Evolutionary conservation across 2,329 filamentous ascomycete species (phyloP).

Genomic region (Drechmeria coniospora): DNA sequence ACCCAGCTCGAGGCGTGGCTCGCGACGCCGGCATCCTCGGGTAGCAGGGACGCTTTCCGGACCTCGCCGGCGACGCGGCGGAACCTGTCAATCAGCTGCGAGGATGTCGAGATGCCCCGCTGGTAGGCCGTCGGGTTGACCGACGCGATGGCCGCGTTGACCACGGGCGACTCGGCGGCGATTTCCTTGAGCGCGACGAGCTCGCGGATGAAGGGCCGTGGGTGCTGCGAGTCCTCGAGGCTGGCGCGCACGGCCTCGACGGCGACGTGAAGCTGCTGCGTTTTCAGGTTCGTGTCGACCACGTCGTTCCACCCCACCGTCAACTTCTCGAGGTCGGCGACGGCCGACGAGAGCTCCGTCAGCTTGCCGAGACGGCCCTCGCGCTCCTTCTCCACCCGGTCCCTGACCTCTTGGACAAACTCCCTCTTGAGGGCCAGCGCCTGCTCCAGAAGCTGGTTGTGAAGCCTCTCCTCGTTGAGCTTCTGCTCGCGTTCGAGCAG

Average conservation of each 20-base stretch:
- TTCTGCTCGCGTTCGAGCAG: constrained; percentile 68
- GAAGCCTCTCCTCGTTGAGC: constrained; percentile 66
- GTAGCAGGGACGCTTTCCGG: constrained; percentile 81
- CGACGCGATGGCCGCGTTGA: constrained; percentile 87
- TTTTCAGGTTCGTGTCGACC: constrained; percentile 78
- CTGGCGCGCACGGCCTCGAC: constrained; percentile 83
- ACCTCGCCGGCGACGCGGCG: constrained; percentile 83
- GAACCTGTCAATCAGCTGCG: constrained; percentile 90
- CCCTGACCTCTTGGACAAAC: constrained; percentile 64
- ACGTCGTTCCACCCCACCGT: constrained; percentile 83
- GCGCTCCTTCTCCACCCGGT: constrained; percentile 77
- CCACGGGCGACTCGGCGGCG: constrained; percentile 66
- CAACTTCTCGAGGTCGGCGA: constrained; percentile 73
- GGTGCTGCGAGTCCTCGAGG: constrained; percentile 54
- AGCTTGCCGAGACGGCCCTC: constrained; percentile 76
- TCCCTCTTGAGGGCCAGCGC: constrained; percentile 75
- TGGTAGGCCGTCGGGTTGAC: constrained; percentile 93
- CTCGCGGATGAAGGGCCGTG: constrained; percentile 79
- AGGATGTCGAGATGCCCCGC: constrained; percentile 66
- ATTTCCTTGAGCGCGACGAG: constrained; percentile 91
- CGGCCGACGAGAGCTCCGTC: constrained; percentile 59
- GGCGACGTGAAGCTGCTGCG: constrained; percentile 90
- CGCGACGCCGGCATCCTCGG: constrained; percentile 85
- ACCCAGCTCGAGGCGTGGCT: constrained; percentile 83
- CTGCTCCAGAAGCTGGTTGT: constrained; percentile 81